Evolutionary conservation across 129 eudicot species (phyloP).

Genomic region (Escallonia rubra): DNA sequence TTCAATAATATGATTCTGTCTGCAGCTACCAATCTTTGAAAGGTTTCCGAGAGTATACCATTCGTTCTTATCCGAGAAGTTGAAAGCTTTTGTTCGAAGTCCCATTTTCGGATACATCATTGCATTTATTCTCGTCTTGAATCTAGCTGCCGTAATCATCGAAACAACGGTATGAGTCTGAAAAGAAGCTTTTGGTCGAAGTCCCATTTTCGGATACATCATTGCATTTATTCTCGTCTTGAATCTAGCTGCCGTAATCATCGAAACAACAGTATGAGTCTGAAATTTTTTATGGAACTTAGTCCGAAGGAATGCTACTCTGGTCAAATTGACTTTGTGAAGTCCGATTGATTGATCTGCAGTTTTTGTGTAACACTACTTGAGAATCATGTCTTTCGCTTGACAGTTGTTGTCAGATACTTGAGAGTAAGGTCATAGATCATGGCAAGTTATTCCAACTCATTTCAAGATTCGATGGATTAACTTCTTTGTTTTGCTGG

Average conservation of each 20-base stretch:
- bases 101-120: slow-evolving; percentile 53
- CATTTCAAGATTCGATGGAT: too few species aligned
- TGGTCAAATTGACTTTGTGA: background rate
- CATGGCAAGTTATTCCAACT: too few species aligned
- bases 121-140: slow-evolving; percentile 61
- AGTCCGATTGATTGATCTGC: too few species aligned
- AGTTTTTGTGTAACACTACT: too few species aligned
- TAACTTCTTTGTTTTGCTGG: too few species aligned
- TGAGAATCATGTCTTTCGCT: too few species aligned
- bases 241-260: slow-evolving; percentile 72
- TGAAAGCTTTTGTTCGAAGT: slow-evolving; percentile 59
- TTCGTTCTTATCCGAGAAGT: slow-evolving; percentile 41
- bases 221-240: slow-evolving; percentile 58
- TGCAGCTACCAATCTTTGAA: slow-evolving; percentile 63
- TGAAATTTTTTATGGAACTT: slow-evolving; percentile 10
- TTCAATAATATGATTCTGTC: slow-evolving; percentile 11
- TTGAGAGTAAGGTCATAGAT: too few species aligned
- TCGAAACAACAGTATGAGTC: slow-evolving; percentile 80
- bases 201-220: slow-evolving; percentile 54
- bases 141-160: slow-evolving; percentile 68
- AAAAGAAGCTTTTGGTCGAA: slow-evolving; percentile 39
- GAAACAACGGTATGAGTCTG: slow-evolving; percentile 78
- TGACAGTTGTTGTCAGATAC: too few species aligned
- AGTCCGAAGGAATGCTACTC: slow-evolving; percentile 1
- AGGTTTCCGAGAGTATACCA: slow-evolving; percentile 44